A percentile compares a stretch with the other conserved stretches of the same genome.
Conservation (phyloP, 2,329 filamentous ascomycete genomes). For the Xylariomycetidae sp. region DNA sequence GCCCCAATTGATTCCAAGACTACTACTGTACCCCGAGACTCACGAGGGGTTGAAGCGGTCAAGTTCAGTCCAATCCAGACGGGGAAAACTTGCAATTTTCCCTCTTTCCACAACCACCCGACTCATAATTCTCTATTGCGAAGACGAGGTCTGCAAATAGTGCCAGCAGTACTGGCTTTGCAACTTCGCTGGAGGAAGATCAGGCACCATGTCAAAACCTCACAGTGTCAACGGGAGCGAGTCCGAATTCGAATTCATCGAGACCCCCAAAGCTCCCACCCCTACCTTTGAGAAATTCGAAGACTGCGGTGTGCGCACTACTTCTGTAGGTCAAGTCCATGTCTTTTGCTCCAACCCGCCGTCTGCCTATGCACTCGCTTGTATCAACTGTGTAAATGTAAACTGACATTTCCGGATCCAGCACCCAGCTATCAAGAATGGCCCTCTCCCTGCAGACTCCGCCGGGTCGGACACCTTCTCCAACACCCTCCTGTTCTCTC, state of each 20-base stretch:
- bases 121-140: too few species aligned
- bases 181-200: too few species aligned
- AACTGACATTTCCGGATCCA: slow-evolving; percentile 32
- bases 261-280: slow-evolving; percentile 48
- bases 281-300: slow-evolving; percentile 47
- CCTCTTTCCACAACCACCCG: slow-evolving; percentile 9
- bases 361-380: too few species aligned
- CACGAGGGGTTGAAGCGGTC: slow-evolving; percentile 10
- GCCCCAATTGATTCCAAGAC: slow-evolving; percentile 11
- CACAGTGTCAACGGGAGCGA: slow-evolving; percentile 44
- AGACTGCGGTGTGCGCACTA: slow-evolving; percentile 52
- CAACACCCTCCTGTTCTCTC: slow-evolving; percentile 68
- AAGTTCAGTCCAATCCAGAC: too few species aligned
- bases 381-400: too few species aligned
- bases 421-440: slow-evolving; percentile 91
- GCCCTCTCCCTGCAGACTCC: slow-evolving; percentile 84
- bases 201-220: slow-evolving; percentile 46
- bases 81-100: slow-evolving; percentile 20
- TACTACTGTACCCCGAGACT: slow-evolving; percentile 3
- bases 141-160: slow-evolving; percentile 11
- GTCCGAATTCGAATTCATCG: slow-evolving; percentile 61
- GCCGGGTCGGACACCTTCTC: slow-evolving; percentile 83
- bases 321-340: slow-evolving; percentile 38
- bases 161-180: slow-evolving; percentile 16
- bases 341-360: not conserved